phyloP scores from a whole-genome alignment of 352 stramenopile genomes.

The Pythium brachiatum region DNA sequence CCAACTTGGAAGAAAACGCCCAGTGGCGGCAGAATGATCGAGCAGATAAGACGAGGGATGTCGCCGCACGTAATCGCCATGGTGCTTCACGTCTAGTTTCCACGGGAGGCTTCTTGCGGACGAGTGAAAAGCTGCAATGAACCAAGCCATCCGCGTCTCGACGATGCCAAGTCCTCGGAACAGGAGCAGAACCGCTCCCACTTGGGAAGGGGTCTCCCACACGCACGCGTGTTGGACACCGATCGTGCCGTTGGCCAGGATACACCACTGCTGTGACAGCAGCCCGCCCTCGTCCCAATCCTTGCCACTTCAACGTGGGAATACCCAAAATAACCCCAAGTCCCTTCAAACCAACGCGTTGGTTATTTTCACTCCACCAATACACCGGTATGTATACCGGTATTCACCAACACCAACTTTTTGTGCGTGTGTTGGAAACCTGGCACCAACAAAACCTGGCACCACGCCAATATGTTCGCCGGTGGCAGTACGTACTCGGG shows the following conservation, averaged over 20 bases:
- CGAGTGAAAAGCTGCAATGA: not conserved
- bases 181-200: not conserved
- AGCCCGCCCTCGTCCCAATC: not conserved
- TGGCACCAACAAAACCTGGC: not conserved
- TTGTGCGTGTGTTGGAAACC: not conserved
- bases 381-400: not conserved
- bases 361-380: not conserved
- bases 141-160: not conserved
- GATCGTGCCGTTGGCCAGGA: not conserved
- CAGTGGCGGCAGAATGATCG: conserved; percentile 28
- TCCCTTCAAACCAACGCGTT: not conserved
- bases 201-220: not conserved
- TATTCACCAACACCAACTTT: conserved; percentile 4
- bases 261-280: no score
- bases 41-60: conserved; percentile 23
- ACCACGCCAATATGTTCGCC: conserved; percentile 12
- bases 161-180: not conserved
- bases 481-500: conserved; percentile 21
- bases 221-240: not conserved
- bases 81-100: not conserved
- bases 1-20: conserved; percentile 42
- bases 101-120: not conserved
- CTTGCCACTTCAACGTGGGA: not conserved
- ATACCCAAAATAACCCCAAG: not conserved
- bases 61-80: conserved; percentile 24